Conservation (phyloP, 306 rosid species). For the Oemleria cerasiformis region DNA sequence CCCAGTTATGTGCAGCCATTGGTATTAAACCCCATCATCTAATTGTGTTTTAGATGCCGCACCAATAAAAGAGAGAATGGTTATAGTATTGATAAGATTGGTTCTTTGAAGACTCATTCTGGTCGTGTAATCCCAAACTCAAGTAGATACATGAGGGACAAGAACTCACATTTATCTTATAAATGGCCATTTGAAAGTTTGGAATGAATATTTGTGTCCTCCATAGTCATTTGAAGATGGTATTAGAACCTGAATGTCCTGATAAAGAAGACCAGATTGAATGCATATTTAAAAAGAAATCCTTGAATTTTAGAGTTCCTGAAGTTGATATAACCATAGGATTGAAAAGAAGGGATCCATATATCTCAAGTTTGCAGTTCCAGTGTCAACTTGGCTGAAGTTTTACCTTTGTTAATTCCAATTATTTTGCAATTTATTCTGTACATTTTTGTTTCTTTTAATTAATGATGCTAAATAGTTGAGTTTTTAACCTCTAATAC, state of each 20-base stretch:
- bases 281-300: neutral
- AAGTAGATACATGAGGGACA: neutral
- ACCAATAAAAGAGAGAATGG: neutral
- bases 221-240: neutral
- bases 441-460: neutral
- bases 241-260: neutral
- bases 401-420: neutral
- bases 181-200: conserved; percentile 1
- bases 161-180: neutral
- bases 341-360: neutral
- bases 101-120: neutral
- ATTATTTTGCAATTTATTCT: neutral
- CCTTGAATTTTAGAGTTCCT: neutral
- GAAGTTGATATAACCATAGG: neutral
- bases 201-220: neutral
- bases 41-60: neutral
- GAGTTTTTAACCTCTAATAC: neutral
- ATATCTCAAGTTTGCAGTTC: neutral
- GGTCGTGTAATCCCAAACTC: neutral
- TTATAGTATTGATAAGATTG: neutral
- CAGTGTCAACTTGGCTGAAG: conserved; percentile 1
- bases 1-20: no score
- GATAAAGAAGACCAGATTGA: neutral
- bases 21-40: neutral
- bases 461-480: neutral